Conservation (phyloP, 225 moss, liverwort and hornwort genomes). For the Pseudisothecium myosuroides region DNA sequence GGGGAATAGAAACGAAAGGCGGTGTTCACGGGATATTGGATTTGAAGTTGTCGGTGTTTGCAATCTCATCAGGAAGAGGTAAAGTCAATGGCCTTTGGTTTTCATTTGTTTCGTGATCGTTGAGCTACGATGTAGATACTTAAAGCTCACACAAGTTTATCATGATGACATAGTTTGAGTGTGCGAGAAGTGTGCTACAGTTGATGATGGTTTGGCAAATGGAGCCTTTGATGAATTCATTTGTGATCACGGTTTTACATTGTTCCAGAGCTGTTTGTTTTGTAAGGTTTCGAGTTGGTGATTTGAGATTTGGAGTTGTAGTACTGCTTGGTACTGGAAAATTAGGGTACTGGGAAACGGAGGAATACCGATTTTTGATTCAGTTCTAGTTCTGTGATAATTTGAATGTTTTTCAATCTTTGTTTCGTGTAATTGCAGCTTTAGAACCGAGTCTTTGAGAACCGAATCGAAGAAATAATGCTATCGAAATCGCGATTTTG, state of each 20-base stretch:
- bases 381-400: background rate
- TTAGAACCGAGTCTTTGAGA: background rate
- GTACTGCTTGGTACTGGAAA: background rate
- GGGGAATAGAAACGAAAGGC: background rate
- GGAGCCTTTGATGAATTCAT: background rate
- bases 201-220: background rate
- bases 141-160: background rate
- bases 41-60: background rate
- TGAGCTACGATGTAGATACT: background rate
- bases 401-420: background rate
- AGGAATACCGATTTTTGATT: background rate
- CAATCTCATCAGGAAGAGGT: background rate
- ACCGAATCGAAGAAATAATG: background rate
- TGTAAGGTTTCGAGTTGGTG: background rate
- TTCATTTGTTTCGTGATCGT: background rate
- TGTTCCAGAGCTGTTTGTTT: background rate
- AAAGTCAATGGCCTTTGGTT: background rate
- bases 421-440: no score
- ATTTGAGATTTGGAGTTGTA: background rate
- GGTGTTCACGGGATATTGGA: background rate
- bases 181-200: background rate
- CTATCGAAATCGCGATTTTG: background rate
- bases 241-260: no score
- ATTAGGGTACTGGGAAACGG: background rate
- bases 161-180: background rate